Evolutionary conservation across 2,329 filamentous ascomycete genomes (phyloP).

Genomic region (Botrytis porri): DNA sequence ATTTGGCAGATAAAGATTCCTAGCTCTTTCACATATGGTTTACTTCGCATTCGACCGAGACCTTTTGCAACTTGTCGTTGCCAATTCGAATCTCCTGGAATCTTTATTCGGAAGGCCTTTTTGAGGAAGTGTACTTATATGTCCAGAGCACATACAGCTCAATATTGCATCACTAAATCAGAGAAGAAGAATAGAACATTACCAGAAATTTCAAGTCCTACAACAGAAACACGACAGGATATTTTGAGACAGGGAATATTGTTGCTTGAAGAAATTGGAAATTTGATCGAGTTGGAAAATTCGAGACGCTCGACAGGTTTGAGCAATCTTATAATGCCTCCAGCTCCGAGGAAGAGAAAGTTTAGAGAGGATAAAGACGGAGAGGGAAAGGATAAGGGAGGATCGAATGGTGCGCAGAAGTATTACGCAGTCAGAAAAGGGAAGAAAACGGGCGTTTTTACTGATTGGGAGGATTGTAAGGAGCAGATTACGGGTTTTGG

Average conservation of each 20-base stretch:
- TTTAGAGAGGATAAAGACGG: constrained; percentile 19
- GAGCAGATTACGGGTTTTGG: constrained; percentile 57
- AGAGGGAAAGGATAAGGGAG: constrained; percentile 9
- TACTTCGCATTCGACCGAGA: neutral
- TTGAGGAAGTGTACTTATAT: neutral
- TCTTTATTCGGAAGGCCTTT: neutral
- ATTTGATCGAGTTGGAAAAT: neutral
- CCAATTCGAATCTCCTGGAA: neutral
- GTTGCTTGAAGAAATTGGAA: neutral
- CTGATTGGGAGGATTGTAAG: constrained; percentile 59
- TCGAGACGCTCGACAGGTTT: neutral
- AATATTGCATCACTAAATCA: neutral
- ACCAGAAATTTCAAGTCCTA: too few species aligned
- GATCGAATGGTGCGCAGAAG: constrained; percentile 14
- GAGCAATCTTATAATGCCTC: constrained; percentile 20
- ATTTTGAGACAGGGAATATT: neutral
- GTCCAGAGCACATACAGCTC: neutral
- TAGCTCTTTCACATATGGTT: neutral
- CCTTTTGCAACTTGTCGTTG: neutral
- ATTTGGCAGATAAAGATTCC: neutral
- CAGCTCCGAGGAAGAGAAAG: constrained; percentile 34
- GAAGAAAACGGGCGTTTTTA: constrained; percentile 58
- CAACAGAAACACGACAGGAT: neutral
- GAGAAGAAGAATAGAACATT: neutral
- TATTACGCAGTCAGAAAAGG: constrained; percentile 63